Evolutionary conservation across 208 protist genomes (phyloP), one percentile per base, ranked within the genome.

Genomic region (Acanthamoeba castellanii): DNA sequence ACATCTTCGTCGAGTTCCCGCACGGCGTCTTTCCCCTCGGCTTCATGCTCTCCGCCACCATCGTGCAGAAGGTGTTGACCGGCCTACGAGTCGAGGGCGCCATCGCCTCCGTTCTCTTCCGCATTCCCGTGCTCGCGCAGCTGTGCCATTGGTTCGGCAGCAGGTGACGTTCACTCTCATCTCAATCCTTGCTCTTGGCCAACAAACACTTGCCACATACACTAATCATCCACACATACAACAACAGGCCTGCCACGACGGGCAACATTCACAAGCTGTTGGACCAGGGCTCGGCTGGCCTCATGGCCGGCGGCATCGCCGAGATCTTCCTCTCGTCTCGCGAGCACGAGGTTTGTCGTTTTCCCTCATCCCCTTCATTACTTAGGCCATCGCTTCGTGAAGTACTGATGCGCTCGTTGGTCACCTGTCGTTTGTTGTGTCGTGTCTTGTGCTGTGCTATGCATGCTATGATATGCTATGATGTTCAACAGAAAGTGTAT

Each of bases 11-110:
- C 32, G 91, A 94, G 66, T 76, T 94, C 61, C 91, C 91, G 8
- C 91, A 94, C n/a, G 91, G 91, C 34, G 66, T 94, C 3, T 94
- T 94, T 20, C 91, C 91, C 25, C 72, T 94, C 14, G 91, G 91
- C 55, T 84, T 94, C 61, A 74, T 94, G 55, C 34, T 94, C 34
- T 76, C 91, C 8, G 64, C 91, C 22, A 87, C 55, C 76, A 85
- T 85, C 76, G 76, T 85, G 20, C 76, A 85, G 25, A 85, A 57
- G 76, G 66, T 94, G 37, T 94, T 94, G 57, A 84, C 37, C 16
- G 59, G 66, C 25, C 70, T 94, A 18, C 72, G 91, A n/a, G 91
- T 94, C 5, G 91, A 88, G 45, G 55, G 91, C 4, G 91, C 91
- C 47, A 85, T 85, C 45, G 76, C 76, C 3, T 85, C 76, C 18